Percentiles rank a stretch among this genome's conserved stretches.
These are phyloP conservation scores for Xenoacremonium recifei DNA, from an alignment of 2,329 filamentous ascomycete species.

Conservation along the genomic window DNA sequence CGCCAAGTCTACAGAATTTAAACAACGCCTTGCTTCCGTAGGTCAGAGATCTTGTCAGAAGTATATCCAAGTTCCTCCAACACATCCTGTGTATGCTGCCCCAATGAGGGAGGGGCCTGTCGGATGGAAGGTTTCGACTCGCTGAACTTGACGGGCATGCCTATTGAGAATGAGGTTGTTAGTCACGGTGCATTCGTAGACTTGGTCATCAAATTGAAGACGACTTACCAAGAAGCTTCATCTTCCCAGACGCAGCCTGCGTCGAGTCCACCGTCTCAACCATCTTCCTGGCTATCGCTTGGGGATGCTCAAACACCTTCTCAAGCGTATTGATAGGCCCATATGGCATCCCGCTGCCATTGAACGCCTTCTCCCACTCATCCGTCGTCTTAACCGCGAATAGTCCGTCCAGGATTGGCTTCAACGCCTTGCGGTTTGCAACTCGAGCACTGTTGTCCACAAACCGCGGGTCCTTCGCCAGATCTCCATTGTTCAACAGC, in stretches of 20 bases:
- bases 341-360: constrained; percentile 43
- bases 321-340: constrained; percentile 45
- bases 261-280: constrained; percentile 19
- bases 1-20: too few species aligned
- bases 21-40: constrained; percentile 4
- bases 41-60: not conserved
- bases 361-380: constrained; percentile 39
- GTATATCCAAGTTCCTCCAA: constrained; percentile 6
- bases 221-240: too few species aligned
- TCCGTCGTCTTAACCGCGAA: constrained; percentile 35
- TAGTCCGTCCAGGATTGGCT: constrained; percentile 30
- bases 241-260: constrained; percentile 6
- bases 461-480: constrained; percentile 30
- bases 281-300: constrained; percentile 39
- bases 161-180: constrained; percentile 11
- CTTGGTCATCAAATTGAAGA: too few species aligned
- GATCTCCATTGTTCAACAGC: constrained; percentile 18
- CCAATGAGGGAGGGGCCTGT: constrained; percentile 5
- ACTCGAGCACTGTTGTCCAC: constrained; percentile 31
- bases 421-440: constrained; percentile 36
- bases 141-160: constrained; percentile 16
- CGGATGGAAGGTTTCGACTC: constrained; percentile 4
- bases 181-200: too few species aligned
- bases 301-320: constrained; percentile 41
- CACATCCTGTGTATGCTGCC: constrained; percentile 14